These are phyloP conservation scores for Brassica juncea DNA, from an alignment of 345 rosid species.

Conservation along the genomic window DNA sequence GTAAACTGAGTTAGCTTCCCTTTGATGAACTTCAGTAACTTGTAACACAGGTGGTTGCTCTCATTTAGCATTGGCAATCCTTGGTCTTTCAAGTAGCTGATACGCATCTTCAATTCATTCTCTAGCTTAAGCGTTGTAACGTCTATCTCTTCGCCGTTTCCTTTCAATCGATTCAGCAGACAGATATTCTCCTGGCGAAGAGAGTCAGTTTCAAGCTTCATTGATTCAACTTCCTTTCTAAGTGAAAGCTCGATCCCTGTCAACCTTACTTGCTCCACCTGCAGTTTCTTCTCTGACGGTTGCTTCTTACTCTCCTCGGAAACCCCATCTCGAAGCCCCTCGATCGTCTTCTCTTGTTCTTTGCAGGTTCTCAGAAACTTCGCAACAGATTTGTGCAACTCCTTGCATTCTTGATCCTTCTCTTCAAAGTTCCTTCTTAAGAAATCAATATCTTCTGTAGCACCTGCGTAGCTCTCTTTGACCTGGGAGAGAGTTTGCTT, in stretches of 20 bases:
- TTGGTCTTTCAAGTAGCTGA: conserved; percentile 72
- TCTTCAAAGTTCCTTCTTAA: conserved; percentile 69
- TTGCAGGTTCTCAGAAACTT: conserved; percentile 70
- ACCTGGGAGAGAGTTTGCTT: conserved; percentile 53
- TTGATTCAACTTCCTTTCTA: conserved; percentile 71
- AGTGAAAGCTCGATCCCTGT: conserved; percentile 77
- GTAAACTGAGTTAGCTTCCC: conserved; percentile 51
- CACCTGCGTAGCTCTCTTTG: conserved; percentile 55
- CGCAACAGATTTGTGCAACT: conserved; percentile 70
- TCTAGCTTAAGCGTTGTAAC: conserved; percentile 68
- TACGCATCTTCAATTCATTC: conserved; percentile 63
- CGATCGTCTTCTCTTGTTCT: conserved; percentile 86
- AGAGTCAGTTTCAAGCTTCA: conserved; percentile 64
- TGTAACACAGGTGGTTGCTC: conserved; percentile 57
- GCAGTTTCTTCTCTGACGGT: conserved; percentile 53
- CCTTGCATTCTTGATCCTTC: conserved; percentile 91
- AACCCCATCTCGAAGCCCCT: conserved; percentile 65
- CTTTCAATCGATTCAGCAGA: conserved; percentile 75
- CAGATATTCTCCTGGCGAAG: conserved; percentile 86
- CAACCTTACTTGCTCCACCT: conserved; percentile 82
- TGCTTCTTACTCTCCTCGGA: conserved; percentile 52
- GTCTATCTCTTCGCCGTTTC: conserved; percentile 51
- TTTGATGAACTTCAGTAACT: conserved; percentile 67
- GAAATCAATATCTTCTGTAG: conserved; percentile 55
- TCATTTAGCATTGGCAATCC: conserved; percentile 71